These are phyloP conservation scores for Trebouxia sp. DNA, from an alignment of 139 green algal genomes.

Conservation along the genomic window DNA sequence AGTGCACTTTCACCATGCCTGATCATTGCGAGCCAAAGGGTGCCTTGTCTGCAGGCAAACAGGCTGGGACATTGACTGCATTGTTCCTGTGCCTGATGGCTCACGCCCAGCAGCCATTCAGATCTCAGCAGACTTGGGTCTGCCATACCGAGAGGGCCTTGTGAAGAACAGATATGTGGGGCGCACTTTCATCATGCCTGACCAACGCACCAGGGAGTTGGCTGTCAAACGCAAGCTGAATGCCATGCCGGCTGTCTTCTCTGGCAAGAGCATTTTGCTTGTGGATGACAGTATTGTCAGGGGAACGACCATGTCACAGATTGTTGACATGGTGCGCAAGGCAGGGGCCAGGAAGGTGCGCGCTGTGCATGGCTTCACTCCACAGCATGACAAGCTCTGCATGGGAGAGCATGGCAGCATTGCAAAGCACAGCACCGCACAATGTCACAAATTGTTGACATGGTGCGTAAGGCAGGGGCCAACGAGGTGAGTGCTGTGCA, in stretches of 20 bases:
- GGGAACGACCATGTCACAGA: conserved; percentile 96
- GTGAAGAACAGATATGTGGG: conserved; percentile 99
- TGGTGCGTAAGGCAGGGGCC: neutral
- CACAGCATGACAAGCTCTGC: neutral
- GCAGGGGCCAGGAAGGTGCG: conserved; percentile 86
- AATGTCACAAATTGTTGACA: neutral
- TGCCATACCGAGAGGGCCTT: conserved; percentile 96
- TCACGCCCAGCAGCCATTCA: conserved; percentile 89
- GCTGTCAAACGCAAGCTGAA: conserved; percentile 96
- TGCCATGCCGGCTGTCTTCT: conserved; percentile 93
- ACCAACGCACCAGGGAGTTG: conserved; percentile 90
- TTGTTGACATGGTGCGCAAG: conserved; percentile 93
- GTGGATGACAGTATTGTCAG: conserved; percentile 99
- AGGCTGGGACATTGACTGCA: conserved; percentile 90
- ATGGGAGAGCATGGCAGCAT: neutral
- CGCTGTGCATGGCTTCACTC: neutral
- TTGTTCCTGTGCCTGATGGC: conserved; percentile 94
- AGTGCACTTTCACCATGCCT: neutral
- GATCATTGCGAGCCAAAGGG: neutral
- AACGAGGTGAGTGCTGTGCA: neutral
- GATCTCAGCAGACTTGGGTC: conserved; percentile 74
- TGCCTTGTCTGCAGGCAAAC: conserved; percentile 46
- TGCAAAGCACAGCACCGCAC: no score
- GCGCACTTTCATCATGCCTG: conserved; percentile 99
- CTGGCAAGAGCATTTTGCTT: conserved; percentile 92